These are phyloP conservation scores for Penicillium subrubescens DNA, from an alignment of 495 filamentous ascomycete genomes.

Conservation along the genomic window DNA sequence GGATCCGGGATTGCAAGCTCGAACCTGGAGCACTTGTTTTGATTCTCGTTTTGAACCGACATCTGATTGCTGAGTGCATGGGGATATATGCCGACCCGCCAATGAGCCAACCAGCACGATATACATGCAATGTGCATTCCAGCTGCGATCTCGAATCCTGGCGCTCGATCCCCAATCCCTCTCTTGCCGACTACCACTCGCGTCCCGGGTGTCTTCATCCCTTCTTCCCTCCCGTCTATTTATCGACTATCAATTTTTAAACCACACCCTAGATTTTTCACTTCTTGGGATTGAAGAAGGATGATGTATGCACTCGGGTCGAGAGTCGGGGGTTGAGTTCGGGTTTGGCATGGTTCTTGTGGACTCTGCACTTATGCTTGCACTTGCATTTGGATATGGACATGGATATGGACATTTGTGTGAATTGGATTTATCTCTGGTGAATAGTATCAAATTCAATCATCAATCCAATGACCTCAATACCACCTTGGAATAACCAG, in stretches of 20 bases:
- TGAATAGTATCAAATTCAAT: conserved; percentile 1
- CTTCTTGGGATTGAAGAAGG: conserved; percentile 8
- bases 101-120: neutral
- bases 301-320: neutral
- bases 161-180: neutral
- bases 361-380: neutral
- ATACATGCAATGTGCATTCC: neutral
- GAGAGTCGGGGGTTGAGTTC: neutral
- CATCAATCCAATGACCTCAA: neutral
- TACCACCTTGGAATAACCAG: neutral
- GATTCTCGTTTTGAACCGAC: neutral
- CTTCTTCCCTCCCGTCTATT: neutral
- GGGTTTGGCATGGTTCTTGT: neutral
- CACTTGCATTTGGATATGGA: neutral
- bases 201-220: neutral
- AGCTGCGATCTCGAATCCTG: neutral
- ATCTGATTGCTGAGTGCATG: neutral
- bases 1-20: conserved; percentile 29
- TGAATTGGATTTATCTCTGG: neutral
- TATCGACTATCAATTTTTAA: conserved; percentile 6
- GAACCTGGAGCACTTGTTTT: conserved; percentile 28
- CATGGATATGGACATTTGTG: conserved; percentile 1
- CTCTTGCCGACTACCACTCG: too few species aligned
- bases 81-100: neutral
- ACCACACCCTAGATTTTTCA: conserved; percentile 1